Evolutionary conservation across 352 stramenopile genomes (phyloP), one percentile per base, ranked within the genome.

Genomic region (Phytophthora sp.): DNA sequence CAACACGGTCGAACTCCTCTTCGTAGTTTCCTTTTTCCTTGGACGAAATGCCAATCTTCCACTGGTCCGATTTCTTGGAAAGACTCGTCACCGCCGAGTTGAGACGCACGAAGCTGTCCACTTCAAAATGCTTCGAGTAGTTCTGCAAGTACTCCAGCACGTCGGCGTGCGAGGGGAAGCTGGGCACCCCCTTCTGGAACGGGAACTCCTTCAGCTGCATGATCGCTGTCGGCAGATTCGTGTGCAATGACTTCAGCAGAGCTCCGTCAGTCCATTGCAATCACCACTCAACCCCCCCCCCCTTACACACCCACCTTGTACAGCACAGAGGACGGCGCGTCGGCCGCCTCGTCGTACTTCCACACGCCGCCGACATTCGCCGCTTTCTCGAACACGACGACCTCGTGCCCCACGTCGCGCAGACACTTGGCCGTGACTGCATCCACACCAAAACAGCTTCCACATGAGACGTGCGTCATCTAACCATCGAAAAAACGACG

Each of bases 151-250:
- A 94, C 44, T 49, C 46, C 42, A 92, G 70, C 34, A 94, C 82
- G 15, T 85, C 74, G 12, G 48, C 30, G 46, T 94, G 85, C 9
- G 79, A 82, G 12, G 81, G 77, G 50, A 90, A 94, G 35, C 72
- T 89, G 4, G 69, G 69, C 21, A 75, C 37, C 4, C 58, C 76
- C 1, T 77, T 54, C n/a, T 85, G 70, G 52, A 92, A 94, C 3
- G 79, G 57, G 30, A 92, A 85, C 46, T 81, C 82, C 49, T 77
- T 66, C 26, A 94, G 63, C 50, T 94, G 85, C 85, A 94, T 94
- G 56, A 92, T 86, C 10, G 82, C 60, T 6, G 82, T 92, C 38
- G 85, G 85, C 17, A 94, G 42, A 55, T 94, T 94, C 38, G 85
- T 94, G 43, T 82, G 85, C 46, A 94, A 70, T 9, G 85, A 94